Evolutionary conservation across 2,329 filamentous ascomycete genomes (phyloP), one percentile per base, ranked within the genome.

Genomic region (Chrysoporthe puriensis): DNA sequence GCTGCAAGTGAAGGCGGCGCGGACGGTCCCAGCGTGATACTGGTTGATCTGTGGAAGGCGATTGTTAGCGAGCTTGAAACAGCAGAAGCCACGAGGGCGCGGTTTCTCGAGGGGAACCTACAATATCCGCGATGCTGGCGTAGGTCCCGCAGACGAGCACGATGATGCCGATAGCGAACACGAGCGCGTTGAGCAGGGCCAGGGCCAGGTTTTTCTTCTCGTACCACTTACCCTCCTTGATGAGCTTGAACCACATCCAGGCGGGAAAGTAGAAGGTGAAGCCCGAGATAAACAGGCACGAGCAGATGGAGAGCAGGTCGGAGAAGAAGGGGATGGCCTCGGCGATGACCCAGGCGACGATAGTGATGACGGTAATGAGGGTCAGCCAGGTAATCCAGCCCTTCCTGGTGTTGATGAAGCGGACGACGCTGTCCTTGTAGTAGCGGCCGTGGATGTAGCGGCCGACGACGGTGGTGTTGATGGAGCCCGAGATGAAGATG

Each of bases 261-360:
- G 76, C 71, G 9, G 76, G 76, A 59, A 78, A 74, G 71, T 78
- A 77, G 54, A 77, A 77, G 21, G 73, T 76, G 72, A 82, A 83
- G n/a, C 80, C 81, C 13, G 83, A 84, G 72, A 85, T 78, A 74
- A 85, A 85, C 42, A 85, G 80, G 2, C 82, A 79, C 2, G 83
- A 84, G 60, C 76, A 80, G 73, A 85, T 82, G 66, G 82, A 81
- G n/a, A 94, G 79, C 57, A 94, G 80, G 62, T 90, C 83, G 70
- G 86, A 86, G 80, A 94, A 94, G 75, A 90, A 88, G 2, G 91
- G 91, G 57, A 94, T 90, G 0, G 89, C 86, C 74, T 91, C 87
- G 16, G 91, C 90, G 71, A 94, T 88, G 71, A 93, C 76, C 84
- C 88, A 94, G 4, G 88, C 88, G 14, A 91, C 64, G 13, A 90